These are phyloP conservation scores for Plenodomus biglobosus DNA, from an alignment of 2,329 filamentous ascomycete species.

Conservation along the genomic window DNA sequence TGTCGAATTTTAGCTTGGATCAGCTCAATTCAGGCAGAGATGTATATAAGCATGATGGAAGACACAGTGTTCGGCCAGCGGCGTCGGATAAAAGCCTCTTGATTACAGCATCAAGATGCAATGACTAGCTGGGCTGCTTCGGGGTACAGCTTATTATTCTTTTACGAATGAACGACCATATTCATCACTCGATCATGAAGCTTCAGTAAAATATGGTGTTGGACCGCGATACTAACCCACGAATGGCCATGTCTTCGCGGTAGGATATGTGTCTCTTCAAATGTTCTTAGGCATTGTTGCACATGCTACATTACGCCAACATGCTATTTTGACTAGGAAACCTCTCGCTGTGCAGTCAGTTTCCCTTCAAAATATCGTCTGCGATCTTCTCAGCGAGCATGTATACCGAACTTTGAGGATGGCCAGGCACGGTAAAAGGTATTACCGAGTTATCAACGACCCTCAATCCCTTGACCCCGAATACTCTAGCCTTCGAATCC, in stretches of 20 bases:
- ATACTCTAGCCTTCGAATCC: conserved; percentile 38
- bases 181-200: no score
- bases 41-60: not conserved
- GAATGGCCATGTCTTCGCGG: no score
- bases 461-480: conserved; percentile 38
- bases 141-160: no score
- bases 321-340: no score
- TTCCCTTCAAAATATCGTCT: conserved; percentile 4
- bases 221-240: no score
- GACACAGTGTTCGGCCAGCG: conserved; percentile 1
- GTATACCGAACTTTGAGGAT: conserved; percentile 33
- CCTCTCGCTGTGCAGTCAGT: no score
- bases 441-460: conserved; percentile 40
- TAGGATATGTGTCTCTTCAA: no score
- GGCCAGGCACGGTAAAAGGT: conserved; percentile 41
- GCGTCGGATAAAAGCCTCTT: conserved; percentile 14
- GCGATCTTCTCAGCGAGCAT: conserved; percentile 25
- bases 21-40: conserved; percentile 1
- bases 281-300: no score
- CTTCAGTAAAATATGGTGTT: no score
- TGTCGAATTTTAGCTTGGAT: not conserved
- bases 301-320: no score
- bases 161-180: no score
- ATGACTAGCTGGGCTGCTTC: conserved; percentile 2
- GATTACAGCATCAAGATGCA: conserved; percentile 4